Evolutionary conservation across 1,139 yeast genomes (phyloP).

Genomic region (Yamadazyma blattariae): DNA sequence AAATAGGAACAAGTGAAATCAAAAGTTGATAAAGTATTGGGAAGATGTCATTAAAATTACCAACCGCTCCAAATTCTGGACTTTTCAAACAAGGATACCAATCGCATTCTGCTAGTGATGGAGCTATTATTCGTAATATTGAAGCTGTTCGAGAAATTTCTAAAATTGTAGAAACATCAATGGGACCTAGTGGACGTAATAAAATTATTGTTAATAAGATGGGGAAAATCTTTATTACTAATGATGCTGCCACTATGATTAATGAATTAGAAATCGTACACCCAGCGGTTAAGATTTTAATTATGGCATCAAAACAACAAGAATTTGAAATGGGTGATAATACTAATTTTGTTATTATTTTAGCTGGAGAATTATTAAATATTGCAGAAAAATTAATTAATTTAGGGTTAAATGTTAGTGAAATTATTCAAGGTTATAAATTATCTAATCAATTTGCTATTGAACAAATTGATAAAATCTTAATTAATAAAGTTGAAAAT

Average conservation of each 20-base stretch:
- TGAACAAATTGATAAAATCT: slow-evolving; percentile 63
- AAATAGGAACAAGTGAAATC: too few species aligned
- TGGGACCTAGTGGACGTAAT: slow-evolving; percentile 97
- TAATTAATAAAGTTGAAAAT: slow-evolving; percentile 61
- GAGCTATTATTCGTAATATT: slow-evolving; percentile 88
- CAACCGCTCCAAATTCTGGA: slow-evolving; percentile 91
- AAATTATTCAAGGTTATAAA: slow-evolving; percentile 85
- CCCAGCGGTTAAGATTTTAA: slow-evolving; percentile 93
- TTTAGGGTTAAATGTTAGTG: slow-evolving; percentile 87
- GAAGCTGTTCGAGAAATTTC: slow-evolving; percentile 94
- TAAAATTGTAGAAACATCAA: slow-evolving; percentile 85
- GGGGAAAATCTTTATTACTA: slow-evolving; percentile 84
- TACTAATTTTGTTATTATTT: slow-evolving; percentile 45
- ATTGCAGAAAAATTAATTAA: slow-evolving; percentile 79
- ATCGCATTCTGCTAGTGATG: slow-evolving; percentile 84
- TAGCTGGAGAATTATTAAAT: slow-evolving; percentile 90
- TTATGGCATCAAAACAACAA: slow-evolving; percentile 97
- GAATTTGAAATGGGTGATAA: slow-evolving; percentile 72
- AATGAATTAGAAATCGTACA: slow-evolving; percentile 92
- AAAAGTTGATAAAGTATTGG: too few species aligned
- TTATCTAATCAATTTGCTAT: slow-evolving; percentile 76
- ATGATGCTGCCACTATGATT: slow-evolving; percentile 96
- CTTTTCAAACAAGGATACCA: slow-evolving; percentile 96
- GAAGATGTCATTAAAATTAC: slow-evolving; percentile 87
- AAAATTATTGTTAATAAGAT: slow-evolving; percentile 85